Conservation (phyloP, 257 asterid genomes). For the Solanum arcanum region DNA sequence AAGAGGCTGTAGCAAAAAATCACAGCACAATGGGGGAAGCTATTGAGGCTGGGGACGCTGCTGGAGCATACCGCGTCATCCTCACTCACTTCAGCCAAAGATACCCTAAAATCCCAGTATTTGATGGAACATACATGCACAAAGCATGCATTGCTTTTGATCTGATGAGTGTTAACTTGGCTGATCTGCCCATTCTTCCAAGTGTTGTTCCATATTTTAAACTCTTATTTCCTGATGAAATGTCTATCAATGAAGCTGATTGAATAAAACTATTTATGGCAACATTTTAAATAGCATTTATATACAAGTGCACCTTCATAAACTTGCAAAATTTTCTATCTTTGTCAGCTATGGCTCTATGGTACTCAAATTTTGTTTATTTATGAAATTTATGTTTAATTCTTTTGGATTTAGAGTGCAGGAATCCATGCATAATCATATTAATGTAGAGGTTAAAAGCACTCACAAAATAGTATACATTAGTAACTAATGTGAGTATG, state of each 20-base stretch:
- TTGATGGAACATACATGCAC: constrained; percentile 53
- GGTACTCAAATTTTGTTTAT: background rate
- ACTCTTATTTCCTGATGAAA: constrained; percentile 62
- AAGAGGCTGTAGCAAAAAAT: constrained; percentile 65
- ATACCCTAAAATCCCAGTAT: constrained; percentile 88
- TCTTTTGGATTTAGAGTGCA: background rate
- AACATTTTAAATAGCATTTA: background rate
- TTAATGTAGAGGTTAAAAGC: background rate
- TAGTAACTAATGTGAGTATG: background rate
- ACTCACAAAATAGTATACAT: background rate
- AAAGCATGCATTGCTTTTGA: constrained; percentile 83
- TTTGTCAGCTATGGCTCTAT: background rate
- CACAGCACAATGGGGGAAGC: constrained; percentile 93
- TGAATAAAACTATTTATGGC: background rate
- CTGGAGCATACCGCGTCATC: constrained; percentile 69
- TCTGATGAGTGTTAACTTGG: constrained; percentile 80
- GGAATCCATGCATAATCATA: background rate
- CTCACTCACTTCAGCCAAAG: constrained; percentile 96
- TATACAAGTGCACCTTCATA: background rate
- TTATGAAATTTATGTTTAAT: background rate
- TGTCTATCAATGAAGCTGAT: constrained; percentile 40
- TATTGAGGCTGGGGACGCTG: constrained; percentile 53
- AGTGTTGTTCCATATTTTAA: constrained; percentile 60
- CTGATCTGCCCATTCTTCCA: constrained; percentile 69
- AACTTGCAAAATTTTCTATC: background rate